A percentile compares a stretch with the other conserved stretches of the same genome.
Evolutionary conservation across 2,329 filamentous ascomycete genomes (phyloP).

Genomic region (Aspergillus flavus): DNA sequence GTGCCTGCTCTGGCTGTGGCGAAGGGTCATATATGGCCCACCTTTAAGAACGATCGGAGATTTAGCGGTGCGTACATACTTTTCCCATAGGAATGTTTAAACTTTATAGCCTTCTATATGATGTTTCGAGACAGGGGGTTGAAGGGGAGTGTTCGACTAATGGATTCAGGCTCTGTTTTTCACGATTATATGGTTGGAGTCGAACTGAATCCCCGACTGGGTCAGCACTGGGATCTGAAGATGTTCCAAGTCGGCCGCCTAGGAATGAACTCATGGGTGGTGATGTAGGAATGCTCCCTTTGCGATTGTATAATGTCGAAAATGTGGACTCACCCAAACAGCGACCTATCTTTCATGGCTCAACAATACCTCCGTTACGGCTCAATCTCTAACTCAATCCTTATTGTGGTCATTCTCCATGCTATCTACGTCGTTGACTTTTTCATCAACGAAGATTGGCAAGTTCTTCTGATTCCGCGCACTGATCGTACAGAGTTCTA

Average conservation of each 20-base stretch:
- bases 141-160: not conserved
- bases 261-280: not conserved
- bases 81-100: too few species aligned
- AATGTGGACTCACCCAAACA: not conserved
- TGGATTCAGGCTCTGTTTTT: not conserved
- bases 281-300: not conserved
- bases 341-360: slow-evolving; percentile 9
- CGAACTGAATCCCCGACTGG: not conserved
- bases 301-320: too few species aligned
- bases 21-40: too few species aligned
- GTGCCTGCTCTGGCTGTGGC: too few species aligned
- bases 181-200: not conserved
- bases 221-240: not conserved
- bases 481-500: not conserved
- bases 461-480: slow-evolving; percentile 16
- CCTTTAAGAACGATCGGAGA: too few species aligned
- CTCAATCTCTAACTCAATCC: slow-evolving; percentile 1
- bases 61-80: too few species aligned
- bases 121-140: too few species aligned
- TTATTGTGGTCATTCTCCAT: slow-evolving; percentile 50
- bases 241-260: not conserved
- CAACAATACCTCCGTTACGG: slow-evolving; percentile 4
- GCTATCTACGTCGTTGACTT: slow-evolving; percentile 52
- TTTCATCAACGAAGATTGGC: slow-evolving; percentile 54
- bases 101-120: too few species aligned